Base-by-base conservation (phyloP, 176 grass and related monocot genomes). In the Oryza glumipatula region DNA sequence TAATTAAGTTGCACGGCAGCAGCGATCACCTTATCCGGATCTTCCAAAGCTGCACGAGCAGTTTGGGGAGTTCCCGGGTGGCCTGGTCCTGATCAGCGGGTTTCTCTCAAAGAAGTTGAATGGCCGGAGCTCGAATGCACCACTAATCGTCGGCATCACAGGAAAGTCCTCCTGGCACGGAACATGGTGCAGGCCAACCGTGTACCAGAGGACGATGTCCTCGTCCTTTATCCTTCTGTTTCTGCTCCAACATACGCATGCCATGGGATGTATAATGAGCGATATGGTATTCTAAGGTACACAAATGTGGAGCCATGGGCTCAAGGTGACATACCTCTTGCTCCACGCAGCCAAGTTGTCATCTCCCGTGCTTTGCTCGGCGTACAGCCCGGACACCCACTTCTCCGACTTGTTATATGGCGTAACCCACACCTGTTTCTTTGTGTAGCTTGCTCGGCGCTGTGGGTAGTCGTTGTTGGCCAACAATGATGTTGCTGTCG, bases 131-230 rank as follows among this genome's bases (percentile, higher is more conserved):
- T 94, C 95, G 73, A 94, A 91, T 19, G 86, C 88, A 73, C 88
- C 86, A 44, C 74, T 97, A 7, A 94, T 4, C 66, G 82, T 80
- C 0, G 90, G 92, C 92, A 94, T 94, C 79, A 94, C 82, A 0
- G 92, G 95, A 68, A 94, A 98, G 63, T 98, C 95, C 12, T 98
- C 95, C 92, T 98, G 92, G 51, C 76, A 98, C 0, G 92, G 95
- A 1, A 94, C 73, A 68, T 94, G 92, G 83, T 94, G 95, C 23
- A 98, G 70, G 0, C 95, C 95, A 4, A 83, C 58, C 3, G 95
- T 94, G 76, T 93, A 94, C 95, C 92, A 98, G 66, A 94, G 28
- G 48, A 98, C 92, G 71, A 98, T 93, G 82, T 98, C 92, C 67
- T 65, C 45, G 72, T 91, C 72, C 84, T 73, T 76, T 11, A 93